These are phyloP conservation scores for Geotrichum macrosporum DNA, from an alignment of 1,139 yeast genomes.

Conservation along the genomic window DNA sequence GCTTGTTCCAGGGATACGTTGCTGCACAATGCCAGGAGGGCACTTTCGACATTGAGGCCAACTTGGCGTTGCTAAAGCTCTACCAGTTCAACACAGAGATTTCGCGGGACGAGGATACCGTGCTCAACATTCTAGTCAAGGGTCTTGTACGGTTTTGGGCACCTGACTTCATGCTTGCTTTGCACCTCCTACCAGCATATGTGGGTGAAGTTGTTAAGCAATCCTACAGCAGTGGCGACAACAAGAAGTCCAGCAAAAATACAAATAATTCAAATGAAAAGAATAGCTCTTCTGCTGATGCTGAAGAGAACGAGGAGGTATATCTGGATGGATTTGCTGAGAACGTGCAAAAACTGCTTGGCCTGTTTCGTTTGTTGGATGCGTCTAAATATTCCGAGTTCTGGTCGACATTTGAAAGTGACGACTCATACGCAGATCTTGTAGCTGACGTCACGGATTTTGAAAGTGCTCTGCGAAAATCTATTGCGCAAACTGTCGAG, in stretches of 20 bases:
- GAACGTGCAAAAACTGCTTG: constrained; percentile 39
- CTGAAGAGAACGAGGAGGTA: constrained; percentile 15
- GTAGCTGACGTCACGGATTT: constrained; percentile 38
- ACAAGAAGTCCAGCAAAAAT: not conserved
- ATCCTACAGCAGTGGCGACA: constrained; percentile 4
- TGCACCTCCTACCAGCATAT: constrained; percentile 45
- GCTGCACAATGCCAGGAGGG: constrained; percentile 40
- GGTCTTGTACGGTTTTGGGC: constrained; percentile 43
- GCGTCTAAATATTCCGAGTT: constrained; percentile 39
- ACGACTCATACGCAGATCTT: constrained; percentile 38
- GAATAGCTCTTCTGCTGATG: constrained; percentile 22
- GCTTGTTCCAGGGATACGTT: constrained; percentile 44
- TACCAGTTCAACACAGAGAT: constrained; percentile 41
- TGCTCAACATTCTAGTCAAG: constrained; percentile 41
- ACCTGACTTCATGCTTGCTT: constrained; percentile 43
- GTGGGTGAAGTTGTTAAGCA: constrained; percentile 28
- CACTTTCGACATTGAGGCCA: constrained; percentile 43
- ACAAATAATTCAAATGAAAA: not conserved
- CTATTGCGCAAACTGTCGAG: constrained; percentile 37
- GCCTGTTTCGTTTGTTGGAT: constrained; percentile 39
- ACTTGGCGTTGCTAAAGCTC: constrained; percentile 45
- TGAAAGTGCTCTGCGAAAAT: constrained; percentile 35
- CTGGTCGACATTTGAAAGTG: constrained; percentile 38
- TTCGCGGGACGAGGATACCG: constrained; percentile 39
- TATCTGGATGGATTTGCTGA: constrained; percentile 34